Conservation (phyloP, 805 yeast genomes). For the Metschnikowia reukaufii region DNA sequence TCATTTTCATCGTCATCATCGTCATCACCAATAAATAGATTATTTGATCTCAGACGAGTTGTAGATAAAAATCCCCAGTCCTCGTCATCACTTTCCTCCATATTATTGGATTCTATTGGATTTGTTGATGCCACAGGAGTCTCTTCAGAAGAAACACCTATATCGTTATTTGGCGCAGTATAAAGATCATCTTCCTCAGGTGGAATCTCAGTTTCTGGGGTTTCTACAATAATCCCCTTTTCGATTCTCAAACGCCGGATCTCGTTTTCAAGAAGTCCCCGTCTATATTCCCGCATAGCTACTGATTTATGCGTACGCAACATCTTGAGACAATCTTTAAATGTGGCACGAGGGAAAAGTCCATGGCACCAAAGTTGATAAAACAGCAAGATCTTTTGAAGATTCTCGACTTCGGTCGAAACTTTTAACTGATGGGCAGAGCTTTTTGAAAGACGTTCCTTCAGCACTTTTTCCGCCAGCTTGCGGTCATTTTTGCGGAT, state of each 20-base stretch:
- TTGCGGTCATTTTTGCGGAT: slow-evolving; percentile 29
- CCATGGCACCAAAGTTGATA: slow-evolving; percentile 49
- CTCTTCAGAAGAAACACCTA: not conserved
- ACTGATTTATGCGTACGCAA: slow-evolving; percentile 16
- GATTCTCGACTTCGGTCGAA: slow-evolving; percentile 36
- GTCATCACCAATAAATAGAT: slow-evolving; percentile 31
- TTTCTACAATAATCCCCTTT: slow-evolving; percentile 20
- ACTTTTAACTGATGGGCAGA: slow-evolving; percentile 23
- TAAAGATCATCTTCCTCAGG: slow-evolving; percentile 10
- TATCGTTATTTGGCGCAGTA: slow-evolving; percentile 12
- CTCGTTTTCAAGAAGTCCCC: slow-evolving; percentile 17
- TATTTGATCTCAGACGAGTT: slow-evolving; percentile 18
- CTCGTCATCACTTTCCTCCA: slow-evolving; percentile 18
- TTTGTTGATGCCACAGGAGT: not conserved
- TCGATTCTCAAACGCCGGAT: slow-evolving; percentile 19
- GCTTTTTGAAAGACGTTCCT: slow-evolving; percentile 12
- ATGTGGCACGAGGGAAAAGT: slow-evolving; percentile 22
- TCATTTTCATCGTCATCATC: slow-evolving; percentile 32
- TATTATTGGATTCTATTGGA: not conserved
- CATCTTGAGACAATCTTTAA: slow-evolving; percentile 19
- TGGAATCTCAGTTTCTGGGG: slow-evolving; percentile 4
- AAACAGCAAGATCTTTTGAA: slow-evolving; percentile 38
- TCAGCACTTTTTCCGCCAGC: slow-evolving; percentile 18
- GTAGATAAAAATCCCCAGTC: slow-evolving; percentile 22
- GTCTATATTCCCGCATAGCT: slow-evolving; percentile 15